These are phyloP conservation scores for Talaromyces trachyspermus DNA, from an alignment of 495 filamentous ascomycete species.

Conservation along the genomic window DNA sequence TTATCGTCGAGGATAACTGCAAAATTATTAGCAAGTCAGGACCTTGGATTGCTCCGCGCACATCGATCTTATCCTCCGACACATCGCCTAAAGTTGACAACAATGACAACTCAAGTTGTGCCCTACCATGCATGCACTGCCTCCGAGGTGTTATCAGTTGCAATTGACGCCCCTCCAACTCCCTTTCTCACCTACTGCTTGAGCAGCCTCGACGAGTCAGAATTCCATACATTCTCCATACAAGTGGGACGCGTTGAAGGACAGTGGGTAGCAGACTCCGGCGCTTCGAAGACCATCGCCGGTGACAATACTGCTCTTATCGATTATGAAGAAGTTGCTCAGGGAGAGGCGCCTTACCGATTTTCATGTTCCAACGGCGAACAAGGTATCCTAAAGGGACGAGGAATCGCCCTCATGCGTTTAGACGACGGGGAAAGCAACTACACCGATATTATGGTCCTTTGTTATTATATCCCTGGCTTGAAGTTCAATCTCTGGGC, in stretches of 20 bases:
- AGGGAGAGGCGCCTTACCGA: background rate
- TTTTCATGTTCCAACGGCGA: background rate
- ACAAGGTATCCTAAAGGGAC: background rate
- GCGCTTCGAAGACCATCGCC: background rate
- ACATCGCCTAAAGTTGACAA: no score
- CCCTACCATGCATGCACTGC: no score
- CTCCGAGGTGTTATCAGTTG: no score
- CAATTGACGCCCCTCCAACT: no score
- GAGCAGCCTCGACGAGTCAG: no score
- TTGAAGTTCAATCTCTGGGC: slow-evolving; percentile 2
- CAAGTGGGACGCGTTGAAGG: background rate
- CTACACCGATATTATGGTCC: background rate
- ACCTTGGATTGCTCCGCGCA: no score
- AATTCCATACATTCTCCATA: background rate
- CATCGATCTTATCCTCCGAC: no score
- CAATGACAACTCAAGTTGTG: no score
- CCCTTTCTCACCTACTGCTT: no score
- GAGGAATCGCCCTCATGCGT: background rate
- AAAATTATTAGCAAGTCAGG: no score
- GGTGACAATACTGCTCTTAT: background rate
- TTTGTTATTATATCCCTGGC: background rate
- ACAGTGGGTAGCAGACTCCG: background rate
- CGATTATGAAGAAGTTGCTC: background rate
- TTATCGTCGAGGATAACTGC: no score
- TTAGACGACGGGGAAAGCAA: background rate